Conservation (phyloP, 257 asterid species). For the Solanum tarapatanum region DNA sequence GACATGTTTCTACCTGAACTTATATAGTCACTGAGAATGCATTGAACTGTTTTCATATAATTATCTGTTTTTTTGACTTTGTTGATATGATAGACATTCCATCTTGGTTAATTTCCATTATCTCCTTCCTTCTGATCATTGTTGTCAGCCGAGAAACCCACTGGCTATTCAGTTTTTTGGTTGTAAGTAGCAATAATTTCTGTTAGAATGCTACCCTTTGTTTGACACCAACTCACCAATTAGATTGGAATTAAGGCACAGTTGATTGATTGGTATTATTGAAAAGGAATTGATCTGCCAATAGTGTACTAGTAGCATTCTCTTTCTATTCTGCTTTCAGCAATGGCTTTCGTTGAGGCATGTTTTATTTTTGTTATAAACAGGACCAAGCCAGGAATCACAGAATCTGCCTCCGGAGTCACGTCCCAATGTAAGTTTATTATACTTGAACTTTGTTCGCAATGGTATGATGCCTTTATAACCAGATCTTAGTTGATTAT, state of each 20-base stretch:
- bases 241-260: neutral
- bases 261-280: neutral
- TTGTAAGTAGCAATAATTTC: neutral
- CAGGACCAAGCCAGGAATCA: slow-evolving; percentile 41
- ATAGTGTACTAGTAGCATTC: neutral
- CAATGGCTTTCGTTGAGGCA: neutral
- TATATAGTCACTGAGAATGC: neutral
- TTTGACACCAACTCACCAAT: neutral
- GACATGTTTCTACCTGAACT: neutral
- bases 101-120: neutral
- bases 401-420: slow-evolving; percentile 25
- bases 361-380: slow-evolving; percentile 6
- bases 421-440: slow-evolving; percentile 35
- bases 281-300: neutral
- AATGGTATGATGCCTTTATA: neutral
- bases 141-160: neutral
- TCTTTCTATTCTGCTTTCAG: neutral
- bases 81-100: neutral
- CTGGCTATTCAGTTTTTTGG: neutral
- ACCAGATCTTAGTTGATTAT: neutral
- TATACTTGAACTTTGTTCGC: neutral
- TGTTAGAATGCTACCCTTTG: neutral
- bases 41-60: neutral
- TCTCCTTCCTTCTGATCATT: neutral
- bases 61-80: neutral